Conservation (phyloP, 129 eudicot genomes). For the sunflower (Helianthus annuus) region HanXRQr2.0-SUNRISE NC_035436.2:204987607-204988106, state of each 20-base stretch:
- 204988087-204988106: neutral
- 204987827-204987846: constrained; percentile 46
- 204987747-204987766: constrained; percentile 29
- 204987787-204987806: constrained; percentile 25
- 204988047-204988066: constrained; percentile 51
- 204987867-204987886: constrained; percentile 20
- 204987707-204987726: constrained; percentile 51
- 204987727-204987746: constrained; percentile 42
- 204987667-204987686: constrained; percentile 31
- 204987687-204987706: constrained; percentile 59
- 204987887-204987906: neutral
- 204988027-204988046: constrained; percentile 44
- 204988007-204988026: constrained; percentile 56
- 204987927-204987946: too few relatives aligned
- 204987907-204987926: neutral
- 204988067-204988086: constrained; percentile 29
- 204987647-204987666: too few relatives aligned
- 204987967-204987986: constrained; percentile 29
- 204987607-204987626: too few relatives aligned
- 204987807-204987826: constrained; percentile 37
- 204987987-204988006: constrained; percentile 53
- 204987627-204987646: too few relatives aligned
- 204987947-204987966: constrained; percentile 6
- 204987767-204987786: neutral
- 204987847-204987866: constrained; percentile 30